Conservation (phyloP, 495 filamentous ascomycete species). For the Tricharina praecox region DNA sequence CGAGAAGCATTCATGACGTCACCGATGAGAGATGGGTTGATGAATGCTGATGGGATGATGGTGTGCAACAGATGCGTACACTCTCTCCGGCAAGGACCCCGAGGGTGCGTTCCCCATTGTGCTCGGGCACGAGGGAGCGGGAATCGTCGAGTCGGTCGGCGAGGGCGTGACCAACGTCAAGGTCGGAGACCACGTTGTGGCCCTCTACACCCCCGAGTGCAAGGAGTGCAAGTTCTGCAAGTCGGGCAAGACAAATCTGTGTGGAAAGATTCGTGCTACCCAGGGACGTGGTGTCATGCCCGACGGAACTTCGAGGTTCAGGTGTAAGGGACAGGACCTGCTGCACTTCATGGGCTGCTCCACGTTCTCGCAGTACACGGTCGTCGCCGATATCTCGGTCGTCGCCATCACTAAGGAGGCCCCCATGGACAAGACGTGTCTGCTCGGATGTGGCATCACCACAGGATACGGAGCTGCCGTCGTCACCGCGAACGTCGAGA, state of each 20-base stretch:
- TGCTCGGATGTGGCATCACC: constrained; percentile 95
- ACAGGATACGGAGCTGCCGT: constrained; percentile 93
- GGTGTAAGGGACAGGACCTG: constrained; percentile 77
- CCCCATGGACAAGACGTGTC: constrained; percentile 88
- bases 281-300: constrained; percentile 96
- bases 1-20: no score
- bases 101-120: constrained; percentile 96
- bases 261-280: constrained; percentile 95
- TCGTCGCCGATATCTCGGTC: constrained; percentile 95
- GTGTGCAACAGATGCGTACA: constrained; percentile 91
- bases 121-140: constrained; percentile 91
- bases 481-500: constrained; percentile 77
- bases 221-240: constrained; percentile 97
- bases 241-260: constrained; percentile 98
- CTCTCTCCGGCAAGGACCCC: constrained; percentile 91
- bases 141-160: constrained; percentile 90
- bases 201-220: constrained; percentile 87
- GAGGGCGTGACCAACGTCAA: constrained; percentile 91
- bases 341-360: constrained; percentile 99
- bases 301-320: constrained; percentile 90
- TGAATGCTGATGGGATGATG: no score
- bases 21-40: constrained; percentile 1
- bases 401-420: constrained; percentile 80
- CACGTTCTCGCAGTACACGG: constrained; percentile 96
- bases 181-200: constrained; percentile 80